Percentiles rank a stretch among this genome's conserved stretches.
Conservation (phyloP, 1,284 basidiomycete genomes). For the Wallemia hederae region DNA sequence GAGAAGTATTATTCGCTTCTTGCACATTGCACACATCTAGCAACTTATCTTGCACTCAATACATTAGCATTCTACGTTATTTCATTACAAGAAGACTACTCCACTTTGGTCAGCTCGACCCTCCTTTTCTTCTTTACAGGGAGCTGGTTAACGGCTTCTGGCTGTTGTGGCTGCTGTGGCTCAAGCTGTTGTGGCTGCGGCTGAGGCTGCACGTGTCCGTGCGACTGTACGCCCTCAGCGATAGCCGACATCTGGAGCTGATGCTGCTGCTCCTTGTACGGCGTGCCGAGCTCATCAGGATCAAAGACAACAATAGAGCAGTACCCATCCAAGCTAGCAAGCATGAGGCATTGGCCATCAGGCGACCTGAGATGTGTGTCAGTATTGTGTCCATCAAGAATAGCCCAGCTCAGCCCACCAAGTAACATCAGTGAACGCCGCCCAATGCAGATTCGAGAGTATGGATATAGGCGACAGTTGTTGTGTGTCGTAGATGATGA, state of each 20-base stretch:
- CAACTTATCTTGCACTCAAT: background rate
- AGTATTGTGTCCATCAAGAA: background rate
- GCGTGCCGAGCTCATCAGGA: conserved; percentile 59
- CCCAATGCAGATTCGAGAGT: conserved; percentile 83
- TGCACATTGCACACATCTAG: too few species aligned
- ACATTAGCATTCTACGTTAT: background rate
- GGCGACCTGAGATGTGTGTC: conserved; percentile 35
- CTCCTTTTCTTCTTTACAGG: conserved; percentile 1
- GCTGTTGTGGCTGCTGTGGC: background rate
- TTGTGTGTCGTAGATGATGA: conserved; percentile 89
- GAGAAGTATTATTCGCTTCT: too few species aligned
- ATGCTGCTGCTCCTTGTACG: conserved; percentile 61
- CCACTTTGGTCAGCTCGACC: background rate
- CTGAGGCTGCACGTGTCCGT: too few species aligned
- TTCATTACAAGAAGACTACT: background rate
- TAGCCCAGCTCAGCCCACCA: conserved; percentile 67
- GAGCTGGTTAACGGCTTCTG: background rate
- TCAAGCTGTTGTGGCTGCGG: background rate
- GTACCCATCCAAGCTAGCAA: conserved; percentile 84
- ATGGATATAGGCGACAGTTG: conserved; percentile 75
- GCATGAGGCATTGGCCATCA: conserved; percentile 71
- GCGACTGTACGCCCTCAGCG: conserved; percentile 26
- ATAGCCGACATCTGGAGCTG: conserved; percentile 59
- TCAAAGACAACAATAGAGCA: conserved; percentile 55
- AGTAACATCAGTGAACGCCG: conserved; percentile 83